Conservation (phyloP, 495 filamentous ascomycete species). For the Penicillium odoratum region DNA sequence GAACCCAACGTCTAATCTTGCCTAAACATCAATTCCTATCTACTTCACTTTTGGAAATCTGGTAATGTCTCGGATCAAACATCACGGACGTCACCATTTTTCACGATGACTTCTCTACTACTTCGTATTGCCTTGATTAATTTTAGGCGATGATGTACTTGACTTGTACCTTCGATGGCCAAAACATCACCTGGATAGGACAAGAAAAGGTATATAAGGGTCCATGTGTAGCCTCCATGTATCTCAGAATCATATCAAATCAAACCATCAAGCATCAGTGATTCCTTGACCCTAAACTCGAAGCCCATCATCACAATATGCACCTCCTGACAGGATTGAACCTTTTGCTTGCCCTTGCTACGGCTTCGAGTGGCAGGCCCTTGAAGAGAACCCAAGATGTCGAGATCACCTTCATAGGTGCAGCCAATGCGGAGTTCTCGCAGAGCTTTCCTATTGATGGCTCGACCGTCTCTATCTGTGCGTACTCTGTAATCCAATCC, state of each 20-base stretch:
- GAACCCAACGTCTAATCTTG: neutral
- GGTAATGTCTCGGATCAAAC: neutral
- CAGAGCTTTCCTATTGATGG: constrained; percentile 1
- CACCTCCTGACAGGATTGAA: neutral
- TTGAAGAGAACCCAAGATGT: neutral
- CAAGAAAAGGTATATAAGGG: neutral
- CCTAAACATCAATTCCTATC: neutral
- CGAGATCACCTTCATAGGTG: constrained; percentile 1
- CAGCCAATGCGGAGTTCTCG: constrained; percentile 2
- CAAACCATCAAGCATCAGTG: neutral
- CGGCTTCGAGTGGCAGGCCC: neutral
- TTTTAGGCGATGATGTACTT: constrained; percentile 1
- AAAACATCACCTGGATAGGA: neutral
- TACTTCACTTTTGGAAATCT: neutral
- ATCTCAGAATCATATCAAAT: neutral
- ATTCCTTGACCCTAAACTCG: neutral
- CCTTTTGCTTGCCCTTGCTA: neutral
- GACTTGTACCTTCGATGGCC: neutral
- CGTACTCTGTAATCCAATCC: neutral
- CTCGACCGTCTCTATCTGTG: neutral
- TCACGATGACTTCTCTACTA: neutral
- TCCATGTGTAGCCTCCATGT: neutral
- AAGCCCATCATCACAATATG: neutral
- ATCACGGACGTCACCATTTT: neutral
- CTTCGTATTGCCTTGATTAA: neutral